These are phyloP conservation scores for Fusarium brevicatenulatum DNA, from an alignment of 2,329 filamentous ascomycete genomes.

Conservation along the genomic window DNA sequence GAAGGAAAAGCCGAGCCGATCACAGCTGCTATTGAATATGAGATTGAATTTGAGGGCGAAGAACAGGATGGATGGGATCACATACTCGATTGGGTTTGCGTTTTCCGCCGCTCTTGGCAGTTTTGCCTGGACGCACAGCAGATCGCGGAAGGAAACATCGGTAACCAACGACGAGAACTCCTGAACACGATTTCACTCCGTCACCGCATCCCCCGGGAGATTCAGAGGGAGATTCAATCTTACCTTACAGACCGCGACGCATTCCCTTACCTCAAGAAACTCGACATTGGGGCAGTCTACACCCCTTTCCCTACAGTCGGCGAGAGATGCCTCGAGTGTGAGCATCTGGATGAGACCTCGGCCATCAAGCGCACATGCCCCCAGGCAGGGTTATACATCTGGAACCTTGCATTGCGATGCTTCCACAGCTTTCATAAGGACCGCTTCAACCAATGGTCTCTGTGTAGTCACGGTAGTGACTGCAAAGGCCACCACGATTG, in stretches of 20 bases:
- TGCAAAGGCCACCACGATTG: not conserved
- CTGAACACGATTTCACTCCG: not conserved
- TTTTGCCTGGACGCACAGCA: slow-evolving; percentile 17
- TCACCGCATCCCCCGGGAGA: not conserved
- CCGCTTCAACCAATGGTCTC: not conserved
- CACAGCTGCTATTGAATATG: not conserved
- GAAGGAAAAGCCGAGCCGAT: not conserved
- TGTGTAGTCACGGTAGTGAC: not conserved
- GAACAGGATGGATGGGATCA: too few species aligned
- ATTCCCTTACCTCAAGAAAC: not conserved
- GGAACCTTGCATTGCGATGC: slow-evolving; percentile 8
- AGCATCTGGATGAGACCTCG: not conserved
- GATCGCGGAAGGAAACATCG: not conserved
- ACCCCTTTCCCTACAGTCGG: not conserved
- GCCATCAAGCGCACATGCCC: not conserved
- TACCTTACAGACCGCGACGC: not conserved
- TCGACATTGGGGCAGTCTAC: slow-evolving; percentile 4
- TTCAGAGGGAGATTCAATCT: not conserved
- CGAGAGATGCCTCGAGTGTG: not conserved
- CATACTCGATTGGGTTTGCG: too few species aligned
- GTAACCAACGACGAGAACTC: not conserved
- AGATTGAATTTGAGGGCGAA: too few species aligned
- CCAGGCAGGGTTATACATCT: not conserved
- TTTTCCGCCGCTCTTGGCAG: slow-evolving; percentile 16
- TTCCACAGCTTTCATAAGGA: slow-evolving; percentile 10